Evolutionary conservation across 2,329 filamentous ascomycete genomes (phyloP).

Genomic region (Pochonia chlamydosporia): DNA sequence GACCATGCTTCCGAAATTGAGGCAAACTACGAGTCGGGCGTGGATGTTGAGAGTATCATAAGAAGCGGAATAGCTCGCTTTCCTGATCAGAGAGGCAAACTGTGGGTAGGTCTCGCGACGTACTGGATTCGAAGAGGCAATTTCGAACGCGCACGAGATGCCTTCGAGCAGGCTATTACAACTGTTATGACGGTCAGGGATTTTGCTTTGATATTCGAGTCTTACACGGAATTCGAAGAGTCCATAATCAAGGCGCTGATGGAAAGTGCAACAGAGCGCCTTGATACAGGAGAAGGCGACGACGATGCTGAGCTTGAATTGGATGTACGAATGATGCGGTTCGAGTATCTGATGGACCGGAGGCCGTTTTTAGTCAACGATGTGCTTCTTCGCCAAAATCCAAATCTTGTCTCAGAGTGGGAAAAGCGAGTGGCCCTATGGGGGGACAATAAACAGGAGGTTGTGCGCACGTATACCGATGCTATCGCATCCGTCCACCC

Average conservation of each 20-base stretch:
- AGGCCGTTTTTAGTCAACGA: slow-evolving; percentile 95
- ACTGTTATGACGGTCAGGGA: slow-evolving; percentile 98
- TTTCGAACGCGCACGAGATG: slow-evolving; percentile 86
- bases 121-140: slow-evolving; percentile 94
- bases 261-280: slow-evolving; percentile 74
- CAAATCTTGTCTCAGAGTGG: slow-evolving; percentile 94
- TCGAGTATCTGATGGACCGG: slow-evolving; percentile 96
- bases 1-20: slow-evolving; percentile 83
- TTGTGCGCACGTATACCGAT: slow-evolving; percentile 90
- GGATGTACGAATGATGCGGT: slow-evolving; percentile 95
- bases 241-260: slow-evolving; percentile 88
- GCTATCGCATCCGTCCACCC: slow-evolving; percentile 90
- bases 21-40: slow-evolving; percentile 71
- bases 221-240: slow-evolving; percentile 95
- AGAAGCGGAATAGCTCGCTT: slow-evolving; percentile 87
- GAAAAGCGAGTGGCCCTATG: slow-evolving; percentile 93
- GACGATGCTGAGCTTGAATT: slow-evolving; percentile 88
- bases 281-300: slow-evolving; percentile 72
- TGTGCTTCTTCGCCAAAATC: slow-evolving; percentile 89
- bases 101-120: slow-evolving; percentile 91
- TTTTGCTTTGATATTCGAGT: slow-evolving; percentile 93
- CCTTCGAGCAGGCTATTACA: slow-evolving; percentile 93
- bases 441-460: slow-evolving; percentile 86
- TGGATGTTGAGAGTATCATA: slow-evolving; percentile 88
- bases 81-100: slow-evolving; percentile 85